These are phyloP conservation scores for Funneliformis caledonium DNA, from an alignment of 371 early-diverging fungal species.

Conservation along the genomic window DNA sequence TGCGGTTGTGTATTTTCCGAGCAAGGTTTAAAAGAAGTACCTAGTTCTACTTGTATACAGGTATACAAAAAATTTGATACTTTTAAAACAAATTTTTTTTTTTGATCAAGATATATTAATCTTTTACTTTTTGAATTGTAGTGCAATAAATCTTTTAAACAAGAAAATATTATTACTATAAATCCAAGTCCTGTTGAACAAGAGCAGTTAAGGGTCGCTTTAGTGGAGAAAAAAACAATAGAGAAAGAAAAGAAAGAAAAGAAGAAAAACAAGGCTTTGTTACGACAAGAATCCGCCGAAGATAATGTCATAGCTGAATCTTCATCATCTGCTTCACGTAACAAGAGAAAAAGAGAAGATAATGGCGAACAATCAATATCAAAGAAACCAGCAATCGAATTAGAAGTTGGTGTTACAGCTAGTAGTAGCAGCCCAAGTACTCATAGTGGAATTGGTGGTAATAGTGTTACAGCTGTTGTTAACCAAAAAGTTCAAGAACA, in stretches of 20 bases:
- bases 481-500: constrained; percentile 30
- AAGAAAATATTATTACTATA: constrained; percentile 71
- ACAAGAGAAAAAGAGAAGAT: constrained; percentile 18
- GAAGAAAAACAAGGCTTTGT: constrained; percentile 47
- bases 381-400: constrained; percentile 17
- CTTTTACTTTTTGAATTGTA: constrained; percentile 40
- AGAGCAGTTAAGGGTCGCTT: constrained; percentile 56
- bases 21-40: constrained; percentile 80
- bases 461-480: background rate
- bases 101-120: background rate
- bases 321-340: background rate
- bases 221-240: constrained; percentile 62
- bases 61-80: constrained; percentile 44
- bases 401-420: background rate
- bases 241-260: constrained; percentile 64
- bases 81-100: constrained; percentile 1
- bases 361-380: background rate
- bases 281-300: constrained; percentile 4
- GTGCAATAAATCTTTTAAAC: constrained; percentile 70
- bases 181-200: constrained; percentile 75
- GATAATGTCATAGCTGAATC: background rate
- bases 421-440: background rate
- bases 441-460: background rate
- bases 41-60: constrained; percentile 61
- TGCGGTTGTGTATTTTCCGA: constrained; percentile 94